Percentiles rank a stretch among this genome's conserved stretches.
phyloP scores from a whole-genome alignment of 208 protist genomes.

The Leishmania braziliensis region DNA sequence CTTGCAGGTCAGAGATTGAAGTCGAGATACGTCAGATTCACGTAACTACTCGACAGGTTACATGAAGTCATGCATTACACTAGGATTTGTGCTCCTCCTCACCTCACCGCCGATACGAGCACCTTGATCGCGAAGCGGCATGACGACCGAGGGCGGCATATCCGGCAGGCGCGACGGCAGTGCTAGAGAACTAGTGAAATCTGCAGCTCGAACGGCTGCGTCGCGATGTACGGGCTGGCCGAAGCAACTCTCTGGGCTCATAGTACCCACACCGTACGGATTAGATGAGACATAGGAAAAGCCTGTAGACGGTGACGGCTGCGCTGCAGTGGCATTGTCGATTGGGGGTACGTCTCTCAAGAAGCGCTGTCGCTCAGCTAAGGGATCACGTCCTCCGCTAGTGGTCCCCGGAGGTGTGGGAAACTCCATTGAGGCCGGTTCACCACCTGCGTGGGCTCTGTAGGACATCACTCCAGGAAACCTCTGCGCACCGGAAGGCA shows the following conservation, averaged over 20 bases:
- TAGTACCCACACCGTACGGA: neutral
- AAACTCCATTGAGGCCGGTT: neutral
- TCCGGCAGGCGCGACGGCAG: neutral
- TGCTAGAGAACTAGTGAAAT: neutral
- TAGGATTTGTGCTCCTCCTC: neutral
- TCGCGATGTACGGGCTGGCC: neutral
- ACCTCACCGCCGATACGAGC: neutral
- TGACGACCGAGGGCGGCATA: constrained; percentile 12
- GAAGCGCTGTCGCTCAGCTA: neutral
- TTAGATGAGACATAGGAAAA: neutral
- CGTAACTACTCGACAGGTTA: neutral
- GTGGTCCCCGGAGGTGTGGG: neutral
- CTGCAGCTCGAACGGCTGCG: neutral
- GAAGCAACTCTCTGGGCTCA: neutral
- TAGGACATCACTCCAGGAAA: neutral
- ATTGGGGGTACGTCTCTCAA: neutral
- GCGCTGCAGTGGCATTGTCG: neutral
- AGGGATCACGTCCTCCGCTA: neutral
- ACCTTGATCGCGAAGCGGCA: constrained; percentile 2
- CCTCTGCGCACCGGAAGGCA: neutral
- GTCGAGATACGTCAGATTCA: neutral
- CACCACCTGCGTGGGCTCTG: neutral
- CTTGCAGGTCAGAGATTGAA: neutral
- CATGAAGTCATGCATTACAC: neutral
- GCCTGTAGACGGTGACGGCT: too few relatives aligned